Conservation (phyloP, 225 moss, liverwort and hornwort species). For the Polytrichum commune region DNA sequence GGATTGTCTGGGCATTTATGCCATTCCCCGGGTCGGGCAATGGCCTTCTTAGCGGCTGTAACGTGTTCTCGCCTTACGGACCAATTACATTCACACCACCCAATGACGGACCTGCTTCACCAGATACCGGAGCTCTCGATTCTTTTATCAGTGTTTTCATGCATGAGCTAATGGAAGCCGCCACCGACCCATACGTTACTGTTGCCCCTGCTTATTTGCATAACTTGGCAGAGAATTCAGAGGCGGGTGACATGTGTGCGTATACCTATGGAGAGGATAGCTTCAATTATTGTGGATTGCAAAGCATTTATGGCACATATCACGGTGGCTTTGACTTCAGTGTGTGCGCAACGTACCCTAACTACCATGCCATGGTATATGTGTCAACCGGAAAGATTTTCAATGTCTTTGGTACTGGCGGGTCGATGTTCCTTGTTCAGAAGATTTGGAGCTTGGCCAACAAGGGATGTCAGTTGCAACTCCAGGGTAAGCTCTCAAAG, state of each 20-base stretch:
- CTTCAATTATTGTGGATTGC: background rate
- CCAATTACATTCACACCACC: background rate
- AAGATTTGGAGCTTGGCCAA: conserved; percentile 6
- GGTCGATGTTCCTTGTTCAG: background rate
- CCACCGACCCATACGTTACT: background rate
- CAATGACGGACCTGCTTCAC: background rate
- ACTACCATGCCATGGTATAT: background rate
- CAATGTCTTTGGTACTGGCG: background rate
- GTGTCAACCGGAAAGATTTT: background rate
- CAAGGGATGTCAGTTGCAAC: background rate
- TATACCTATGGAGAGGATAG: background rate
- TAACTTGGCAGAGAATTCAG: background rate
- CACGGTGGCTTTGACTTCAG: background rate
- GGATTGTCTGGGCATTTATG: background rate
- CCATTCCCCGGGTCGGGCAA: background rate
- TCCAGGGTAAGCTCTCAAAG: background rate
- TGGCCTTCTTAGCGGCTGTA: background rate
- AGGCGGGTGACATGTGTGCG: background rate
- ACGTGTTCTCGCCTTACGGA: background rate
- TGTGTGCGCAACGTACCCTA: background rate
- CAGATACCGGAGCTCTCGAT: background rate
- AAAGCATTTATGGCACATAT: background rate
- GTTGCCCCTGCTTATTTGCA: background rate
- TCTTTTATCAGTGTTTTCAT: background rate
- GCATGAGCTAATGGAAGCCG: conserved; percentile 2